Conservation (phyloP, 805 yeast species). For the Vanderwaltozyma polyspora region DNA sequence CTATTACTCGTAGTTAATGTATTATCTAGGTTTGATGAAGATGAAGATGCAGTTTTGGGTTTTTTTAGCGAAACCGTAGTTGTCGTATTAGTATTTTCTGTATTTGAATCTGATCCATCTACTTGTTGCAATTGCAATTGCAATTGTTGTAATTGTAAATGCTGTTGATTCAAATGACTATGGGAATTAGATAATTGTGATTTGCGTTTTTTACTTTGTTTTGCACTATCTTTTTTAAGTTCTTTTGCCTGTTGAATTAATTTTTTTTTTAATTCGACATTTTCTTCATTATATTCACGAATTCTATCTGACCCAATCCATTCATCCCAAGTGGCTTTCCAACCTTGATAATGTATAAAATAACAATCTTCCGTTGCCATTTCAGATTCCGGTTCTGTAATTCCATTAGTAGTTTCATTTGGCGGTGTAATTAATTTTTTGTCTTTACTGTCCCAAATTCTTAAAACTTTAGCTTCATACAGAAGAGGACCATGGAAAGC, state of each 20-base stretch:
- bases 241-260: slow-evolving; percentile 38
- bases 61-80: not conserved
- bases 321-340: slow-evolving; percentile 95
- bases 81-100: not conserved
- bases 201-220: slow-evolving; percentile 24
- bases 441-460: slow-evolving; percentile 40
- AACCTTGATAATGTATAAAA: slow-evolving; percentile 83
- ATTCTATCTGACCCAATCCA: slow-evolving; percentile 74
- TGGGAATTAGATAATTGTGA: not conserved
- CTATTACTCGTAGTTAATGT: not conserved
- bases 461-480: slow-evolving; percentile 75
- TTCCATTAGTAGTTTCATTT: slow-evolving; percentile 11
- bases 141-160: not conserved
- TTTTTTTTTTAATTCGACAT: slow-evolving; percentile 49
- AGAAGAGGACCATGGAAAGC: slow-evolving; percentile 88
- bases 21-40: not conserved
- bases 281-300: slow-evolving; percentile 57
- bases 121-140: not conserved
- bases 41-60: not conserved
- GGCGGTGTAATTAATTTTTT: not conserved
- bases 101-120: not conserved
- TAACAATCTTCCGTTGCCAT: slow-evolving; percentile 34
- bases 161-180: no score
- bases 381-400: slow-evolving; percentile 19
- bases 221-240: slow-evolving; percentile 23